Base-by-base conservation (phyloP, 495 filamentous ascomycete genomes). In the Parathielavia hyrcaniae region DNA sequence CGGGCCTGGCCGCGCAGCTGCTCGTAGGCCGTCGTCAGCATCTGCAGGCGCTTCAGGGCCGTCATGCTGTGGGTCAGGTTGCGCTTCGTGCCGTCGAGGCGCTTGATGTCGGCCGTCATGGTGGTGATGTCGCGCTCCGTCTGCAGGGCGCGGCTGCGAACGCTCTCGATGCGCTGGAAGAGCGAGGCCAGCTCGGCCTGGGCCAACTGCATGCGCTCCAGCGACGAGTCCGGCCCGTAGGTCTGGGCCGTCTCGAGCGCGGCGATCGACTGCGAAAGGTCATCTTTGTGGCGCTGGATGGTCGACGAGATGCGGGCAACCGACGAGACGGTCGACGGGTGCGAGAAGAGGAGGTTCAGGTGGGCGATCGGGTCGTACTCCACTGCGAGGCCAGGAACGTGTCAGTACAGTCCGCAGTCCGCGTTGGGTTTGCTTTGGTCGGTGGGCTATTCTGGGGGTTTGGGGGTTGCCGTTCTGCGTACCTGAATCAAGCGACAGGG, bases 71-170 rank as follows among this genome's bases (percentile, higher is more conserved):
- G 80, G 13, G 95, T 97, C 20, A 99, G 80, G 73, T 97, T 97
- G 69, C 86, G 85, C 77, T 99, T 99, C 45, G 92, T 96, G 71
- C 87, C 87, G 72, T 99, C 93, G 58, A 99, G 79, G 64, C 92
- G 85, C 73, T 99, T 99, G 72, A 99, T 99, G 67, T 99, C 95
- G 55, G 93, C 92, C 47, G 93, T 99, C 93, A 99, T 99, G 59
- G 91, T 89, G 56, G 92, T 96, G 70, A 99, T 99, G 43, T 90
- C 84, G 65, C 90, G 86, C 74, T 99, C 95, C 12, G 93, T 96
- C 78, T 89, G 84, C 63, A 90, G 80, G 20, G 93, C 93, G 59
- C 92, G 82, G 68, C 86, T 87, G 59, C 95, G 87, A 26, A 99
- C 93, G 61, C 82, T 87, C 72, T 97, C 93, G 69, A 99, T 96